Percentiles rank a stretch among this genome's conserved stretches.
These are phyloP conservation scores for Fusarium buxicola DNA, from an alignment of 2,329 filamentous ascomycete genomes.

Conservation along the genomic window DNA sequence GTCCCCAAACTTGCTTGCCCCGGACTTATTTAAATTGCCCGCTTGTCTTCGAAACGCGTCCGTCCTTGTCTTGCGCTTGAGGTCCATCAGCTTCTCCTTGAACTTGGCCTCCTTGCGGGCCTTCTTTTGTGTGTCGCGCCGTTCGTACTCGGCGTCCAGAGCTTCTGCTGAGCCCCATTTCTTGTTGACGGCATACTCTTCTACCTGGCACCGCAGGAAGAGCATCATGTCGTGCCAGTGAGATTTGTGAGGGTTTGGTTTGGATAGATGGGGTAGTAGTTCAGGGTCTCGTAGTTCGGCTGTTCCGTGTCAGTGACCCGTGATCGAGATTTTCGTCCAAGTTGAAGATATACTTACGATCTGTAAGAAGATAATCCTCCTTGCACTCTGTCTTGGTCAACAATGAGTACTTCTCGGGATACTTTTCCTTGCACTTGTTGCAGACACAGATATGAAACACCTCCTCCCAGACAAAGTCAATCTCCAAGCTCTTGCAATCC, in stretches of 20 bases:
- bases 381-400: constrained; percentile 96
- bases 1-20: constrained; percentile 78
- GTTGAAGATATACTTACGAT: constrained; percentile 68
- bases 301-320: constrained; percentile 48
- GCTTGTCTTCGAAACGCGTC: constrained; percentile 85
- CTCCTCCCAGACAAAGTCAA: constrained; percentile 96
- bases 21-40: constrained; percentile 65
- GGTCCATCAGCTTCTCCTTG: constrained; percentile 84
- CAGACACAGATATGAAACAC: constrained; percentile 82
- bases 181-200: constrained; percentile 87
- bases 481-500: constrained; percentile 86
- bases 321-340: neutral
- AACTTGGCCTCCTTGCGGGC: constrained; percentile 91
- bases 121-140: constrained; percentile 83
- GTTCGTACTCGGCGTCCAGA: constrained; percentile 88
- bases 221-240: constrained; percentile 99
- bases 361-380: constrained; percentile 95
- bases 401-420: constrained; percentile 92
- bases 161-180: constrained; percentile 93
- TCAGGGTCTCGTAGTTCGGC: constrained; percentile 92
- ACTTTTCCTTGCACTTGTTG: constrained; percentile 85
- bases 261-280: constrained; percentile 86
- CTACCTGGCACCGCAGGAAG: constrained; percentile 91
- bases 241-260: constrained; percentile 93
- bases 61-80: constrained; percentile 93